Conservation (phyloP, 2,329 filamentous ascomycete species). For the Colletotrichum echinochloae region DNA sequence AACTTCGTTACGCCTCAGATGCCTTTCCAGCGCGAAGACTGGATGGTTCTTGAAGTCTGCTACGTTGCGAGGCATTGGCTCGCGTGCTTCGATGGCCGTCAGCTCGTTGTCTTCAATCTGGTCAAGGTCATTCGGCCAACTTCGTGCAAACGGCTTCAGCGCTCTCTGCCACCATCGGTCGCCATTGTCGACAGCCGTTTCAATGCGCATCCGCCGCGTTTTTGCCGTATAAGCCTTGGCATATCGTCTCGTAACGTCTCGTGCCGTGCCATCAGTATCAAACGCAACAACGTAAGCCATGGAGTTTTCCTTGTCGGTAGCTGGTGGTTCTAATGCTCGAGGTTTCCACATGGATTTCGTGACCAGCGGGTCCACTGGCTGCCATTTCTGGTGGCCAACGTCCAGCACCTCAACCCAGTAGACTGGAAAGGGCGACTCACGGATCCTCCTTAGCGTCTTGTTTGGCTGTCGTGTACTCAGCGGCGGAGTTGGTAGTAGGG, state of each 20-base stretch:
- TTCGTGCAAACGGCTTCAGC: constrained; percentile 61
- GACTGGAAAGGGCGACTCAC: constrained; percentile 82
- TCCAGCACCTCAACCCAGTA: constrained; percentile 98
- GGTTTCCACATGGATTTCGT: constrained; percentile 82
- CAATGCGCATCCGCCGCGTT: constrained; percentile 84
- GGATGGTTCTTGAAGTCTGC: constrained; percentile 91
- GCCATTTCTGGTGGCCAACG: constrained; percentile 88
- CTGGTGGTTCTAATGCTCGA: constrained; percentile 83
- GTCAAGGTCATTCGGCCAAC: constrained; percentile 72
- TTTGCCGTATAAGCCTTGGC: constrained; percentile 91
- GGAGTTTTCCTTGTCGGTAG: constrained; percentile 79
- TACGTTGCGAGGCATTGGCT: constrained; percentile 88
- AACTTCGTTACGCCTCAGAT: constrained; percentile 86
- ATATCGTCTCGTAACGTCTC: constrained; percentile 90
- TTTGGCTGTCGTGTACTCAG: constrained; percentile 47
- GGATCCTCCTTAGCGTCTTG: constrained; percentile 58
- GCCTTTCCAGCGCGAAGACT: constrained; percentile 84
- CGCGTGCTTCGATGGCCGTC: constrained; percentile 75
- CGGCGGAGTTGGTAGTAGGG: constrained; percentile 55
- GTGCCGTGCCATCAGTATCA: constrained; percentile 80
- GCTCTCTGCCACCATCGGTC: constrained; percentile 66
- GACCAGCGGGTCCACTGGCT: constrained; percentile 86
- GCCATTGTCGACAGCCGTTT: constrained; percentile 64
- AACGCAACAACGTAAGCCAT: constrained; percentile 90
- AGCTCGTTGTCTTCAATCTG: constrained; percentile 87